Evolutionary conservation across 1,139 yeast genomes (phyloP), one percentile per base, ranked within the genome.

Genomic region (Blastobotrys niveus): DNA sequence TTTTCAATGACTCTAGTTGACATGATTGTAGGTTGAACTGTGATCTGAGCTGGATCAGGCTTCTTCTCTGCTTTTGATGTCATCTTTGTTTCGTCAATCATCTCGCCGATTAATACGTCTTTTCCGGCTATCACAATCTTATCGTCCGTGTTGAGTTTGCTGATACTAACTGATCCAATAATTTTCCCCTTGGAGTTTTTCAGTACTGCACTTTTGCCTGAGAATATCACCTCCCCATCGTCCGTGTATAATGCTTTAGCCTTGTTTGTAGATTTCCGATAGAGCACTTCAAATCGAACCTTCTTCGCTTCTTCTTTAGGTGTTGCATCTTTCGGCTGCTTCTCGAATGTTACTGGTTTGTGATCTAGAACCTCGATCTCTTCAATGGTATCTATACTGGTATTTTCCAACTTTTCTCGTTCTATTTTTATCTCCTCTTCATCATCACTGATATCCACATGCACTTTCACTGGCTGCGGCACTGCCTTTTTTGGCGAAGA

Each of bases 61-160:
- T 18, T 20, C 26, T n/a, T 15, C 4, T 25, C 17, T 17, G 15
- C 17, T 15, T 17, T 12, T 4, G 26, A 8, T n/a, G n/a, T n/a
- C n/a, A n/a, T n/a, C 15, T 30, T 29, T 18, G 30, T 21, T 20
- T 21, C 31, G 14, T 29, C 30, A 2, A 21, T 20, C 14, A 3
- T n/a, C 1, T 41, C 44, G 22, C 44, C 42, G 20, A 44, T 18
- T 26, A 44, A 39, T 34, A 45, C 33, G 40, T 44, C 35, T 43
- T 37, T 36, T 22, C 46, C 33, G 32, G 51, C 40, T 44, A 42
- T 38, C 8, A 34, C 19, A 15, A 47, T 31, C 30, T 35, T 42
- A 7, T 39, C 41, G 4, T 39, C 50, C 14, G 32, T 25, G 24
- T 30, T 26, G 18, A 22, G 29, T 19, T 20, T 31, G 14, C 36